Conservation (phyloP, 345 rosid genomes). For the Acer negundo region DNA sequence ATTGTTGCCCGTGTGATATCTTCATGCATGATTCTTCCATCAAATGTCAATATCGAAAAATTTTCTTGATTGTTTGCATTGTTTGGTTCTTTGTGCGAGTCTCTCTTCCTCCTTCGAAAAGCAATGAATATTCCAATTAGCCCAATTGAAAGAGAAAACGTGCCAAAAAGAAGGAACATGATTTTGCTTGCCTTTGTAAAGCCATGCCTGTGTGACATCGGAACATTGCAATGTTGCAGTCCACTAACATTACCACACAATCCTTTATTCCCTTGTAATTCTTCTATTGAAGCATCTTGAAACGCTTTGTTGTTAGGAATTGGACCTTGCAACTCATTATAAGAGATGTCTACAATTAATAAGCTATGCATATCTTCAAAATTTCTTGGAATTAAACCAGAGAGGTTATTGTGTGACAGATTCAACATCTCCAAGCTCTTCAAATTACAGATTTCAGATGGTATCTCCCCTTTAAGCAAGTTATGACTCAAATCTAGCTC, state of each 20-base stretch:
- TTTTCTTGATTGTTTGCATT: not conserved
- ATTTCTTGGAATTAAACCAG: constrained; percentile 25
- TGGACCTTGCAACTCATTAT: constrained; percentile 30
- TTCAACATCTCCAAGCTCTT: constrained; percentile 22
- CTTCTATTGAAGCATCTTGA: constrained; percentile 9
- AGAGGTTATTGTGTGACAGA: constrained; percentile 31
- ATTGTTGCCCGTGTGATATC: constrained; percentile 18
- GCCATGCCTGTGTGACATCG: too few relatives aligned
- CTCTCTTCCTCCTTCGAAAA: not conserved
- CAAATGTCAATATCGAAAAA: constrained; percentile 1
- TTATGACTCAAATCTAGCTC: constrained; percentile 32
- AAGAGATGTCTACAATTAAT: constrained; percentile 23
- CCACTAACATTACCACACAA: constrained; percentile 17
- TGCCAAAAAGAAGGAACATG: not conserved
- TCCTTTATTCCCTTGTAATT: constrained; percentile 20
- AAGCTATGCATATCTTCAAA: constrained; percentile 22
- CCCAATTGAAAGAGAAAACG: too few relatives aligned
- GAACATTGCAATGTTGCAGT: too few relatives aligned
- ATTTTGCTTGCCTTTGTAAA: too few relatives aligned
- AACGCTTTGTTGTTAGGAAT: constrained; percentile 29
- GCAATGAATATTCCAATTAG: not conserved
- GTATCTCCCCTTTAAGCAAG: constrained; percentile 16
- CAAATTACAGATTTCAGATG: constrained; percentile 15
- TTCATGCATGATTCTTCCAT: constrained; percentile 18
- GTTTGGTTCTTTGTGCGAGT: too few relatives aligned